Evolutionary conservation across 202 grass and related monocot genomes (phyloP).

Genomic region (Bolboschoenoplectus hybrid): DNA sequence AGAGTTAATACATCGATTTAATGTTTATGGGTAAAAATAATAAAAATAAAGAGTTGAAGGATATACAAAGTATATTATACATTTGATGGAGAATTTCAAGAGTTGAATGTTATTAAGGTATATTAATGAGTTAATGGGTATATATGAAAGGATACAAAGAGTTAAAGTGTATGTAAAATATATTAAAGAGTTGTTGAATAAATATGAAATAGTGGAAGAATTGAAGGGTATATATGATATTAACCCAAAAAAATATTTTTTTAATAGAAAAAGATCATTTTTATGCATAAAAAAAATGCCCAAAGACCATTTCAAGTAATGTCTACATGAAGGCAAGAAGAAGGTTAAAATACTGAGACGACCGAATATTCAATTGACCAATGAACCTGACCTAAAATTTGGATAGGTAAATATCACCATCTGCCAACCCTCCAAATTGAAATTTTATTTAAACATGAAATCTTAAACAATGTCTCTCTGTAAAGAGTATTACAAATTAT

Average conservation of each 20-base stretch:
- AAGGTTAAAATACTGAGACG: neutral
- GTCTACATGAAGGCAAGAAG: neutral
- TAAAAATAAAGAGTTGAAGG: too few relatives aligned
- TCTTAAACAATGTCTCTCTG: neutral
- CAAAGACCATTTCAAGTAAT: neutral
- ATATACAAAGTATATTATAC: too few relatives aligned
- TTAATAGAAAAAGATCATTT: neutral
- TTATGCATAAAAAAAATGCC: neutral
- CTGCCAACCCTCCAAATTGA: neutral
- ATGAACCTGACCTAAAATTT: neutral
- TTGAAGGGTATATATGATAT: neutral
- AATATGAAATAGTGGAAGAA: too few relatives aligned
- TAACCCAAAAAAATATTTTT: neutral
- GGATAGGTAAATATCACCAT: conserved; percentile 14
- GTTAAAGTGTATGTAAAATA: too few relatives aligned
- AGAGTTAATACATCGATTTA: too few relatives aligned
- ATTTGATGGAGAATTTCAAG: too few relatives aligned
- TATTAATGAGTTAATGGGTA: too few relatives aligned
- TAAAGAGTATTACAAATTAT: neutral
- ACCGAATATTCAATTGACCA: neutral
- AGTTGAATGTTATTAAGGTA: too few relatives aligned
- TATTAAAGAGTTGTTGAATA: too few relatives aligned
- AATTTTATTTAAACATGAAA: neutral
- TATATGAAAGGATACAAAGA: too few relatives aligned
- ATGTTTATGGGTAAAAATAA: too few relatives aligned